phyloP scores from a whole-genome alignment of 108 stramenopile genomes.

The Nitzschia inconspicua region DNA sequence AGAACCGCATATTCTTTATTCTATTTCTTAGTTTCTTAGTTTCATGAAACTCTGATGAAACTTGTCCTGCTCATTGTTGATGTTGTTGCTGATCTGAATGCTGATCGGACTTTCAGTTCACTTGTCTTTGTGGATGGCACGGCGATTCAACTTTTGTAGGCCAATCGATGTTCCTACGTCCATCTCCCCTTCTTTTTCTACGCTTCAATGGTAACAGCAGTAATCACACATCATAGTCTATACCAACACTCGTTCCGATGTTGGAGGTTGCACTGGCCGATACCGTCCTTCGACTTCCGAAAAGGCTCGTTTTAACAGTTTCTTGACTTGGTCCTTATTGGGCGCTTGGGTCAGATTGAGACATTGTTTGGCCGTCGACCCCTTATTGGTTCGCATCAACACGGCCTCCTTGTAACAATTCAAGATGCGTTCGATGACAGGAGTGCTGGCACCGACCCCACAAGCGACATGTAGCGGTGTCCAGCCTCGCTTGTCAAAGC shows the following conservation, averaged over 20 bases:
- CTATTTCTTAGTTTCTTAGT: too few relatives aligned
- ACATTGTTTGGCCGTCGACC: slow-evolving; percentile 54
- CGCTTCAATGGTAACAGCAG: too few relatives aligned
- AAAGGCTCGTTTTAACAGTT: slow-evolving; percentile 20
- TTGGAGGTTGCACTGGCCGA: slow-evolving; percentile 15
- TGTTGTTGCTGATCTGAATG: too few relatives aligned
- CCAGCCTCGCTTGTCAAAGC: slow-evolving; percentile 66
- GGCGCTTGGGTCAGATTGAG: slow-evolving; percentile 30
- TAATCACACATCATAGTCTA: too few relatives aligned
- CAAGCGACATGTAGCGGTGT: slow-evolving; percentile 79
- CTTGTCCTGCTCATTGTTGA: too few relatives aligned
- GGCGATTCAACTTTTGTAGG: too few relatives aligned
- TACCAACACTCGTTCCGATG: slow-evolving; percentile 31
- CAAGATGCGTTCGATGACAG: slow-evolving; percentile 58
- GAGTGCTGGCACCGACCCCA: slow-evolving; percentile 61
- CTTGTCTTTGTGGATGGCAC: too few relatives aligned
- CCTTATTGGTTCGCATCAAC: slow-evolving; percentile 55
- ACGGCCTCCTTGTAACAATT: slow-evolving; percentile 76
- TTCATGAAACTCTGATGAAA: too few relatives aligned
- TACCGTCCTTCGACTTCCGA: slow-evolving; percentile 16
- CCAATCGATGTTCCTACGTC: too few relatives aligned
- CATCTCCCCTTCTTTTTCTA: too few relatives aligned
- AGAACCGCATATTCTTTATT: too few relatives aligned
- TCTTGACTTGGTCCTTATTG: slow-evolving; percentile 33
- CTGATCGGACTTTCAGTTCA: too few relatives aligned